Evolutionary conservation across 805 yeast genomes (phyloP).

Genomic region (Yamadazyma paraphyllophila): DNA sequence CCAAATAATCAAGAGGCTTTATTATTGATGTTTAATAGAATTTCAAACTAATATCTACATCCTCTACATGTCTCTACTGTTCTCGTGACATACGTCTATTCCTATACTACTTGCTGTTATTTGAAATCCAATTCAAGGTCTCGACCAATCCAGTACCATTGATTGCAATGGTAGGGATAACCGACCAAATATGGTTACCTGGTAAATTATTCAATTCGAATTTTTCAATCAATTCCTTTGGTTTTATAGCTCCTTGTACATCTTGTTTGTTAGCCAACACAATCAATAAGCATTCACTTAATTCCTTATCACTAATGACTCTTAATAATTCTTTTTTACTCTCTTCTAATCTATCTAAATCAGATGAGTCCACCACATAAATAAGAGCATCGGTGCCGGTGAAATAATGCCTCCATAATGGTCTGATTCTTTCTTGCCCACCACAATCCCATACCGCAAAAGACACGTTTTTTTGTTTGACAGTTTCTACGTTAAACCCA

Average conservation of each 20-base stretch:
- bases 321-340: constrained; percentile 75
- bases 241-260: constrained; percentile 65
- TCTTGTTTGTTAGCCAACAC: constrained; percentile 92
- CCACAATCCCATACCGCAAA: constrained; percentile 96
- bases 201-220: constrained; percentile 62
- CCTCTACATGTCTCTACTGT: no score
- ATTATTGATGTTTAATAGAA: no score
- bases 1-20: neutral
- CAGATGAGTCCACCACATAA: constrained; percentile 85
- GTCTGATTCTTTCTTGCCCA: constrained; percentile 90
- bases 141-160: constrained; percentile 89
- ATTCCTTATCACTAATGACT: constrained; percentile 79
- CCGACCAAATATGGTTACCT: constrained; percentile 77
- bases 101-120: constrained; percentile 41
- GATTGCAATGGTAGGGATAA: constrained; percentile 85
- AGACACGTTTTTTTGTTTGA: constrained; percentile 74
- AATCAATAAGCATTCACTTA: constrained; percentile 72
- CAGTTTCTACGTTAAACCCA: constrained; percentile 89
- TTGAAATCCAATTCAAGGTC: constrained; percentile 82
- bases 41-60: neutral
- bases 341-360: constrained; percentile 67
- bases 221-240: constrained; percentile 74
- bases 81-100: neutral
- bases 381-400: constrained; percentile 91
- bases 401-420: constrained; percentile 93